phyloP scores from a whole-genome alignment of 176 grass and related monocot genomes.

The Tillandsia leiboldiana region DNA sequence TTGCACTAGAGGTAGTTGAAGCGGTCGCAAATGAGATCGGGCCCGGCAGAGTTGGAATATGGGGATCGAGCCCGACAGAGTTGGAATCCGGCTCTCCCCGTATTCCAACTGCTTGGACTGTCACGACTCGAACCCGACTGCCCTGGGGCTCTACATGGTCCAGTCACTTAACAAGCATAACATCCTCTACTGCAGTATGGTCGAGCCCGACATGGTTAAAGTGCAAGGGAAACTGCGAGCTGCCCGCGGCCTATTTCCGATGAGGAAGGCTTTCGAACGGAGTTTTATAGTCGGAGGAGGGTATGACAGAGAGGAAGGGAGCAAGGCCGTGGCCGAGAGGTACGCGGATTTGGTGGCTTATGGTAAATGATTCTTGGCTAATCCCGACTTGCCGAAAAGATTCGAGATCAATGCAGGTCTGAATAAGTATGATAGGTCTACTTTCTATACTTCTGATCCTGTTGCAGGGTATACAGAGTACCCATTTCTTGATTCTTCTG shows the following conservation, averaged over 20 bases:
- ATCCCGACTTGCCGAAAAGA: slow-evolving; percentile 36
- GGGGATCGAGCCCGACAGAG: slow-evolving; percentile 10
- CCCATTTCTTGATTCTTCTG: slow-evolving; percentile 21
- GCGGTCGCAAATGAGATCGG: slow-evolving; percentile 58
- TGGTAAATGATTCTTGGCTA: slow-evolving; percentile 37
- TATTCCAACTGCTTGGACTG: slow-evolving; percentile 37
- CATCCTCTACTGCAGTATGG: slow-evolving; percentile 57
- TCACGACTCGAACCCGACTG: slow-evolving; percentile 46
- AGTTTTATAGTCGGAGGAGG: slow-evolving; percentile 32
- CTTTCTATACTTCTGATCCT: slow-evolving; percentile 35
- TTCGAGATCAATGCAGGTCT: slow-evolving; percentile 30
- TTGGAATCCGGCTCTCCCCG: slow-evolving; percentile 74
- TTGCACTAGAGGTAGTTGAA: slow-evolving; percentile 55
- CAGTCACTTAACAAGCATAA: slow-evolving; percentile 41
- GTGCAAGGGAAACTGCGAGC: slow-evolving; percentile 31
- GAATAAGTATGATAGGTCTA: slow-evolving; percentile 31
- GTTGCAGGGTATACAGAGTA: slow-evolving; percentile 36
- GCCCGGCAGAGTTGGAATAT: slow-evolving; percentile 7
- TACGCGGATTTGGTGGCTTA: slow-evolving; percentile 46
- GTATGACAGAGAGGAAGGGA: slow-evolving; percentile 41
- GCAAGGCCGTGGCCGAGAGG: slow-evolving; percentile 23
- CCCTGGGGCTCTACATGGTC: slow-evolving; percentile 56
- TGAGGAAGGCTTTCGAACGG: slow-evolving; percentile 40
- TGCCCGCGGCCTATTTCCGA: slow-evolving; percentile 29
- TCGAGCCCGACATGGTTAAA: slow-evolving; percentile 50